These are phyloP conservation scores for Aspergillus transmontanensis DNA, from an alignment of 2,329 filamentous ascomycete genomes.

Conservation along the genomic window DNA sequence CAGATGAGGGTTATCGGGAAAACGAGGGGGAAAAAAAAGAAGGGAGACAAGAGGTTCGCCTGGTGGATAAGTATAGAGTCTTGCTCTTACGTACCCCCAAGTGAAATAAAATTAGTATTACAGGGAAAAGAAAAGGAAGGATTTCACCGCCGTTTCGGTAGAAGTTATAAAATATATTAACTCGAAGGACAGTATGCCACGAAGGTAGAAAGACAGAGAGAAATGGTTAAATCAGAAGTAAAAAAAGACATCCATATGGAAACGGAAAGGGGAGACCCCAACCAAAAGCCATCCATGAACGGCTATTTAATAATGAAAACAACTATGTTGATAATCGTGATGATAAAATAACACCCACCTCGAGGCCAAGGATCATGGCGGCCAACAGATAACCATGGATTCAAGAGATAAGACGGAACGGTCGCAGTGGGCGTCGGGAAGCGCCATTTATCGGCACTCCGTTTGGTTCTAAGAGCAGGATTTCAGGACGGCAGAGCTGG, in stretches of 20 bases:
- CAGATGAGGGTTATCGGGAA: not conserved
- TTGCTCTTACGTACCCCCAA: not conserved
- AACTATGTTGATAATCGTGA: not conserved
- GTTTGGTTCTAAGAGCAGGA: not conserved
- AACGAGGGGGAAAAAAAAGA: not conserved
- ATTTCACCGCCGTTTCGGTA: constrained; percentile 3
- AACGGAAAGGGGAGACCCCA: not conserved
- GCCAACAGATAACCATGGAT: not conserved
- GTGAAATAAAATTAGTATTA: not conserved
- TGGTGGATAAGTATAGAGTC: not conserved
- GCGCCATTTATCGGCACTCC: not conserved
- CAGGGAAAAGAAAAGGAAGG: not conserved
- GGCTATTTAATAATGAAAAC: not conserved
- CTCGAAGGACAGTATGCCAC: not conserved
- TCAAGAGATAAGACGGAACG: not conserved
- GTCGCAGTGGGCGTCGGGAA: not conserved
- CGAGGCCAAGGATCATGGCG: not conserved
- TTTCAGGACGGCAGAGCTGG: constrained; percentile 1
- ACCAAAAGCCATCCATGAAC: not conserved
- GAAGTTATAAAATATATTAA: not conserved
- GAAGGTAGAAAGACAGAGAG: not conserved
- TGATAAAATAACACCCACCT: not conserved
- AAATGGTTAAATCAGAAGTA: not conserved
- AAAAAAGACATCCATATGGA: not conserved
- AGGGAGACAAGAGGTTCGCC: not conserved